Evolutionary conservation across 2,329 filamentous ascomycete genomes (phyloP).

Genomic region (Calcarisporium arbuscula): DNA sequence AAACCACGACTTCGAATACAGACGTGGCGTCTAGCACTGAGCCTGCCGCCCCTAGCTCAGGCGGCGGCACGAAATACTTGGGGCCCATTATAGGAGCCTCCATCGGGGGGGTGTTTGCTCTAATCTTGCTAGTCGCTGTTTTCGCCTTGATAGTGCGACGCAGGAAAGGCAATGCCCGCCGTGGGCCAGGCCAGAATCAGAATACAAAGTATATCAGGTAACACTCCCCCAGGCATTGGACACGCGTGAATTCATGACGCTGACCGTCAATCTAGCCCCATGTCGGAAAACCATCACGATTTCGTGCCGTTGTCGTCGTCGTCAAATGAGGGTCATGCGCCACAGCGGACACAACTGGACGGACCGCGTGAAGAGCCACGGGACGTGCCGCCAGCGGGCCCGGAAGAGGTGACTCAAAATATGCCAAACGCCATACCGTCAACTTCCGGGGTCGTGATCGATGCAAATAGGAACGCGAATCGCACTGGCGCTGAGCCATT

Average conservation of each 20-base stretch:
- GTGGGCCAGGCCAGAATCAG: constrained; percentile 12
- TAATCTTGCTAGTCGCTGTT: constrained; percentile 36
- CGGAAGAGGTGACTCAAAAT: no score
- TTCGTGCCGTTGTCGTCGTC: no score
- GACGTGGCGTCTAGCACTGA: constrained; percentile 12
- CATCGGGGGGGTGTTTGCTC: constrained; percentile 42
- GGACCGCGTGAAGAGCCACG: no score
- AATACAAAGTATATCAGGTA: constrained; percentile 36
- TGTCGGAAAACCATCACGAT: neutral
- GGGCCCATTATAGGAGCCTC: constrained; percentile 49
- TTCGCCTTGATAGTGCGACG: constrained; percentile 38
- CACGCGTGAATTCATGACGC: no score
- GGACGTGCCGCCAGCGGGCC: no score
- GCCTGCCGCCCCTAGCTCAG: constrained; percentile 21
- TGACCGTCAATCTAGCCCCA: neutral
- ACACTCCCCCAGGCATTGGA: no score
- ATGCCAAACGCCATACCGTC: no score
- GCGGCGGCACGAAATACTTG: constrained; percentile 26
- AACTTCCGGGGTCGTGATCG: no score
- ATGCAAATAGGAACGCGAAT: no score
- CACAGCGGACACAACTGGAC: no score
- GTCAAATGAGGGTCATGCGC: no score
- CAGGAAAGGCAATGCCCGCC: constrained; percentile 19
- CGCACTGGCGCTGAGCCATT: no score
- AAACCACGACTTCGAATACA: constrained; percentile 7